Base-by-base conservation (phyloP, 257 asterid species). In the Striga asiatica region DNA sequence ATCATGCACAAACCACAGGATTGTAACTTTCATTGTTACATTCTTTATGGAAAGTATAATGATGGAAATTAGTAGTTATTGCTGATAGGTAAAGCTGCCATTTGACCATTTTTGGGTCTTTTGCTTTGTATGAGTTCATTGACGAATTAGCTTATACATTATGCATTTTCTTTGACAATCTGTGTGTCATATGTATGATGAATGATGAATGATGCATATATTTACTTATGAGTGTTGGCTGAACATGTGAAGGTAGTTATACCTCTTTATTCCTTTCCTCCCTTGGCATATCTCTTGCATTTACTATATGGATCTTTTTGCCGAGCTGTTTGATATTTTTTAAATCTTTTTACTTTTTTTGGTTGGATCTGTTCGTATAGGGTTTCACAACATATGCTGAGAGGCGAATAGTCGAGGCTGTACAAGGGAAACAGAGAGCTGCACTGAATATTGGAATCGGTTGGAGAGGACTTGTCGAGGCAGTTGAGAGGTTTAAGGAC, bases 311-410 rank as follows among this genome's bases (percentile, higher is more conserved):
- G 60, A 35, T 50, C 8, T 19, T 45, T 21, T 7, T 21, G 47
- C 53, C 8, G 18, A 1, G 27, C 47, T 8, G 13, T 21, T 54
- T 49, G 17, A 27, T 14, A n/a, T n/a, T n/a, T n/a, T n/a, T n/a
- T n/a, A n/a, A n/a, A n/a, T n/a, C n/a, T n/a, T n/a, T n/a, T n/a
- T n/a, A n/a, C n/a, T n/a, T n/a, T 61, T 56, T 19, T 65, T 45
- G 20, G 27, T 39, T 45, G 20, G 38, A 6, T 62, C 31, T 61
- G 38, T 66, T 65, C 56, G 68, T 72, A 60, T 45, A 91, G 97
- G 98, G 98, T 32, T 87, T 91, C 73, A 87, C 95, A 17, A 87
- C 89, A 34, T 91, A 91, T 73, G 98, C 95, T 8, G 95, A 91
- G 69, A 62, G 95, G 57, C 74, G 97, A 61, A 91, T 91, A 68